Evolutionary conservation across 352 stramenopile species (phyloP), one percentile per base, ranked within the genome.

Genomic region (Blastocystis sp.): DNA sequence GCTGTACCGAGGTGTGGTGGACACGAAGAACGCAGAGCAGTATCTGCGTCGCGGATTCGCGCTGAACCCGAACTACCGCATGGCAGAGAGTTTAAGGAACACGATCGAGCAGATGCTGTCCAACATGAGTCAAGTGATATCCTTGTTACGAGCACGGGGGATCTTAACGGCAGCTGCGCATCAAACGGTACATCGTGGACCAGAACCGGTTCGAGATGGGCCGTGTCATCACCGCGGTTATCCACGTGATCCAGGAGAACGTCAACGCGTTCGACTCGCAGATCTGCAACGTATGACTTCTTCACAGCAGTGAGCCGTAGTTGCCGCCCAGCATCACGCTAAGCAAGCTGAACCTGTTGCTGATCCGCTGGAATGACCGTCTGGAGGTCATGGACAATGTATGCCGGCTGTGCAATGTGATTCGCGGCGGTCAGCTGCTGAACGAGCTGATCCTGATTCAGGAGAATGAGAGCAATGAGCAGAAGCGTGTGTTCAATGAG

Each of bases 401-500:
- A 0, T 81, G 71, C n/a, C 42, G 45, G 11, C 43, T 64, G 10
- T 63, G 42, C 28, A 28, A 21, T 0, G 43, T 65, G 17, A 64
- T 81, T 28, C 71, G 71, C 11, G 71, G 71, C 28, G 71, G 71
- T 1, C 43, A 81, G 45, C 43, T 81, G 43, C 57, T 81, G 21
- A 81, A 81, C 43, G 48, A 81, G 71, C 71, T 81, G 3, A 81
- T 81, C 28, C 45, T 81, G 19, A 21, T 81, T 4, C 48, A 81
- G n/a, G 71, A 81, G 28, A 81, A 81, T 34, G 71, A 81, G 59
- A 81, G 71, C 43, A 64, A 63, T n/a, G 14, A 57, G 38, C 71
- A n/a, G 10, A 81, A 81, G 71, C 24, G 43, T 66, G 40, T 48
- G 14, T 38, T 81, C 71, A 66, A 64, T 38, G 14, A 28, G 62